phyloP scores from a whole-genome alignment of 306 rosid species.

The Herpetospermum pedunculosum region DNA sequence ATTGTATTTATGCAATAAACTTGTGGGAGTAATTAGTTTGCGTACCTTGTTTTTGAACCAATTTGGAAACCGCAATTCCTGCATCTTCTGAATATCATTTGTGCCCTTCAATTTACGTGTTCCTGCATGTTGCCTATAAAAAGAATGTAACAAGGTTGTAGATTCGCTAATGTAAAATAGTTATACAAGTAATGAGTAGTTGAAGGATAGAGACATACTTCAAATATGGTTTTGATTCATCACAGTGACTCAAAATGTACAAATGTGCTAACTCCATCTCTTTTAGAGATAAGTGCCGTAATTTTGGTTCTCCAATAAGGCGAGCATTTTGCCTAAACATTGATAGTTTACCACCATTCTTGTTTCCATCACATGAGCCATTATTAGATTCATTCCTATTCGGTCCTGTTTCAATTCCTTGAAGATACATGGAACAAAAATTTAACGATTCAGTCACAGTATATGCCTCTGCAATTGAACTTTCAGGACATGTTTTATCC shows the following conservation, averaged over 20 bases:
- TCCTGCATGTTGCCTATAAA: background rate
- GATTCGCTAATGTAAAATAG: background rate
- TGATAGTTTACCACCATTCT: background rate
- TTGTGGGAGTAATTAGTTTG: background rate
- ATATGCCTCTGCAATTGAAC: conserved; percentile 5
- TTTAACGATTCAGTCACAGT: background rate
- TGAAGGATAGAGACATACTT: background rate
- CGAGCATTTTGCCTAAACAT: background rate
- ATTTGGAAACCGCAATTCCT: background rate
- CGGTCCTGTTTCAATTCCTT: background rate
- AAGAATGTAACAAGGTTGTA: background rate
- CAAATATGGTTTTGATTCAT: background rate
- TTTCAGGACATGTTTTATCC: background rate
- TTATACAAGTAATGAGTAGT: background rate
- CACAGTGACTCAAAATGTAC: background rate
- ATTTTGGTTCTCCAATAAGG: background rate
- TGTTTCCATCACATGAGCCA: background rate
- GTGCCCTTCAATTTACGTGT: background rate
- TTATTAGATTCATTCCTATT: background rate
- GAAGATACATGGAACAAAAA: conserved; percentile 4
- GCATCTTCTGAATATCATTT: background rate
- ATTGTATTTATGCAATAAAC: background rate
- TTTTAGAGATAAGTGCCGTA: background rate
- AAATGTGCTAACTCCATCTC: background rate
- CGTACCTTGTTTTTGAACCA: conserved; percentile 2